Evolutionary conservation across 78 protist species (phyloP).

Genomic region (Speleostelium caveatum): DNA sequence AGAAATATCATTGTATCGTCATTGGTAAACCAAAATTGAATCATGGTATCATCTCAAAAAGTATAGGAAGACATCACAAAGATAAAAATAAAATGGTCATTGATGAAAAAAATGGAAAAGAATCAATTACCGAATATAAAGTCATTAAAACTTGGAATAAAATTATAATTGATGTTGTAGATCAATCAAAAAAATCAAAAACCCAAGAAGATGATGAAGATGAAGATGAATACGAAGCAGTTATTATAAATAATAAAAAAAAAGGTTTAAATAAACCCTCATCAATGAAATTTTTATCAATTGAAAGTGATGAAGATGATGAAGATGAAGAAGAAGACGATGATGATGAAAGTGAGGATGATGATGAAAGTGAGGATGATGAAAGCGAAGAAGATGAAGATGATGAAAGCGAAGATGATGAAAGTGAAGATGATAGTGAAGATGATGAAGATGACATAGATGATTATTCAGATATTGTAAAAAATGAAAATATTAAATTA

Average conservation of each 20-base stretch:
- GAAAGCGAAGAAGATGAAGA: not conserved
- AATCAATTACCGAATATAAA: constrained; percentile 66
- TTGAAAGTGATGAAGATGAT: constrained; percentile 22
- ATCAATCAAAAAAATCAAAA: constrained; percentile 1
- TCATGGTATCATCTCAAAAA: constrained; percentile 31
- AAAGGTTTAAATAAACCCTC: not conserved
- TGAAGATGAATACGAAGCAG: not conserved
- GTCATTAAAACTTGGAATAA: constrained; percentile 38
- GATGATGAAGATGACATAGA: constrained; percentile 14
- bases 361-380: constrained; percentile 32
- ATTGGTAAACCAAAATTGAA: constrained; percentile 44
- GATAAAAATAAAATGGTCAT: constrained; percentile 79
- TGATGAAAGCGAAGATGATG: not conserved
- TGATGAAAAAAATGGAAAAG: constrained; percentile 60
- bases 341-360: not conserved
- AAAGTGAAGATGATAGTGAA: not conserved
- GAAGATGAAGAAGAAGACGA: constrained; percentile 15
- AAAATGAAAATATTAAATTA: constrained; percentile 1
- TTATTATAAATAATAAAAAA: not conserved
- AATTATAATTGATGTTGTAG: constrained; percentile 12
- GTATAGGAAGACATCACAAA: constrained; percentile 59
- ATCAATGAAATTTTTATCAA: not conserved
- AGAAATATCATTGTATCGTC: constrained; percentile 59
- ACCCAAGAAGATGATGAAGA: not conserved
- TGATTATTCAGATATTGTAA: no score